Percentiles rank a stretch among this genome's conserved stretches.
Conservation (phyloP, 2,329 filamentous ascomycete genomes). For the Teratosphaeria viscida region DNA sequence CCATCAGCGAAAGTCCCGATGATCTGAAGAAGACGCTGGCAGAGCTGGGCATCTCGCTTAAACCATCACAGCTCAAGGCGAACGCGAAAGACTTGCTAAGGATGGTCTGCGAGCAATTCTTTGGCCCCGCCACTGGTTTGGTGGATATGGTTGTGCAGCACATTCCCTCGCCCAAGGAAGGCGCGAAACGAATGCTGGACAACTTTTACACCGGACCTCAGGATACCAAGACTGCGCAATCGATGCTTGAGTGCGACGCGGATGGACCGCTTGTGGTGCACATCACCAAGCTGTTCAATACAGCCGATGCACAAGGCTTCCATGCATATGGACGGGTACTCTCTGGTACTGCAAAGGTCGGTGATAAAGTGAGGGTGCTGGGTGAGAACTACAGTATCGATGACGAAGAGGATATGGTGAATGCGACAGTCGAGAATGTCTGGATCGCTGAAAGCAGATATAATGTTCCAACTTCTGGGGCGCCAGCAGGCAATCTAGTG, state of each 20-base stretch:
- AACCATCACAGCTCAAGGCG: constrained; percentile 82
- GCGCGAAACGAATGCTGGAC: constrained; percentile 65
- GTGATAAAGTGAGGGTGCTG: constrained; percentile 75
- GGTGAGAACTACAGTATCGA: constrained; percentile 94
- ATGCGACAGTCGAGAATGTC: constrained; percentile 72
- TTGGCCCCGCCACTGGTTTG: constrained; percentile 78
- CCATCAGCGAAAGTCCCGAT: constrained; percentile 79
- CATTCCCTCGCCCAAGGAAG: constrained; percentile 74
- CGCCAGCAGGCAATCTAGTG: constrained; percentile 89
- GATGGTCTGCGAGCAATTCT: constrained; percentile 89
- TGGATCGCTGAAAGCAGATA: constrained; percentile 90
- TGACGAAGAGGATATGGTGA: constrained; percentile 94
- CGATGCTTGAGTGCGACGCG: constrained; percentile 74
- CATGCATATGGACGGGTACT: constrained; percentile 83
- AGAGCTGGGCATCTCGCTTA: constrained; percentile 71
- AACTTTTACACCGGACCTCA: constrained; percentile 85
- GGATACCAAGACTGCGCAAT: constrained; percentile 67
- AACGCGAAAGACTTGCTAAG: constrained; percentile 84
- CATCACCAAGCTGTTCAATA: constrained; percentile 86
- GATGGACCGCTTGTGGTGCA: constrained; percentile 88
- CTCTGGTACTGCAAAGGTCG: constrained; percentile 78
- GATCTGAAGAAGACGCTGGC: constrained; percentile 71
- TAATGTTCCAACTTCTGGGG: constrained; percentile 80
- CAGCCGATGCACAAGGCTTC: constrained; percentile 81
- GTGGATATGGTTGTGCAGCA: constrained; percentile 93